Conservation (phyloP, 352 stramenopile species). For the Globisporangium viniferum region DNA sequence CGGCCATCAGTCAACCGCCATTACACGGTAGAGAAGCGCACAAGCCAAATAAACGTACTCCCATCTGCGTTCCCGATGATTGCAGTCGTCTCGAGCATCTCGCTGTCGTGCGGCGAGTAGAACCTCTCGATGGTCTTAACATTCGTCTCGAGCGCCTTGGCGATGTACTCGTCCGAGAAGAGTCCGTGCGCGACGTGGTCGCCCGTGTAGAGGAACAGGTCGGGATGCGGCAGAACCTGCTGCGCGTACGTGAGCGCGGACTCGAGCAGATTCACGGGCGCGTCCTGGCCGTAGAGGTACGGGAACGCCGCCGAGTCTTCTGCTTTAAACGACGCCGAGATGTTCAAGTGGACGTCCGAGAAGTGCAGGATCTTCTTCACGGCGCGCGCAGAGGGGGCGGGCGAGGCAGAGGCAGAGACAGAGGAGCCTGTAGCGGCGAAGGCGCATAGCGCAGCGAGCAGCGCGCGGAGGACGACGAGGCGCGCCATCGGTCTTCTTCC, state of each 20-base stretch:
- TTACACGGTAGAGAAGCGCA: neutral
- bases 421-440: neutral
- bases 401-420: neutral
- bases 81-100: constrained; percentile 51
- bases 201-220: constrained; percentile 81
- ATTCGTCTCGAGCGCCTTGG: constrained; percentile 59
- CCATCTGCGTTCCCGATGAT: constrained; percentile 80
- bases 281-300: constrained; percentile 52
- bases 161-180: constrained; percentile 61
- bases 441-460: neutral
- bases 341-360: constrained; percentile 84
- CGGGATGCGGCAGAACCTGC: constrained; percentile 46
- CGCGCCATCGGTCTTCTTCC: neutral
- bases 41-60: constrained; percentile 29
- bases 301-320: constrained; percentile 33
- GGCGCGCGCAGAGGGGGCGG: neutral
- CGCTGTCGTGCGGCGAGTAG: constrained; percentile 35
- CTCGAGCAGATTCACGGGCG: constrained; percentile 55
- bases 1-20: neutral
- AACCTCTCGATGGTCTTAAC: constrained; percentile 68
- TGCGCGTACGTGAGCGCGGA: constrained; percentile 66
- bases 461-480: neutral
- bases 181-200: constrained; percentile 69
- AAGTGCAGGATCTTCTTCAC: constrained; percentile 72
- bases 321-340: constrained; percentile 42